phyloP scores from a whole-genome alignment of 306 rosid species.

The Prunus mira region DNA sequence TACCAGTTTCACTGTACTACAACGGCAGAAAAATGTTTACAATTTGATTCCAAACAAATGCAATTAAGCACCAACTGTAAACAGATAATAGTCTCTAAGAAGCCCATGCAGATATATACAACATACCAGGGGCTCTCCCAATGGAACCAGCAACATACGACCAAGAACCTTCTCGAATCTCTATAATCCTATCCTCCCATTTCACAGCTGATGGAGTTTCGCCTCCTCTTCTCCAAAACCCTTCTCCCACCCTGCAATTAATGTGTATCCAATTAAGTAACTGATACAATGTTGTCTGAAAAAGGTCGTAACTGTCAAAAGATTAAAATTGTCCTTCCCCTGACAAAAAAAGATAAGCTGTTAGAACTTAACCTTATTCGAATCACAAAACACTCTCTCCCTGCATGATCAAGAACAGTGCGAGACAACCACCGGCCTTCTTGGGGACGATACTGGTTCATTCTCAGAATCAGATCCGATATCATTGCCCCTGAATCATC shows the following conservation, averaged over 20 bases:
- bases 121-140: constrained; percentile 87
- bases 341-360: background rate
- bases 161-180: constrained; percentile 95
- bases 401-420: constrained; percentile 90
- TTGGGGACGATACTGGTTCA: constrained; percentile 87
- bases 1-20: constrained; percentile 87
- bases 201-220: constrained; percentile 76
- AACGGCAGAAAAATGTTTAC: constrained; percentile 36
- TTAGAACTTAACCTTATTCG: constrained; percentile 57
- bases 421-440: constrained; percentile 98
- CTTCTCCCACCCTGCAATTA: constrained; percentile 70
- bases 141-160: constrained; percentile 81
- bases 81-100: background rate
- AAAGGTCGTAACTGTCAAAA: background rate
- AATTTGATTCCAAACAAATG: constrained; percentile 14
- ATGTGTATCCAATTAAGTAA: constrained; percentile 10
- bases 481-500: constrained; percentile 92
- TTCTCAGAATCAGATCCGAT: constrained; percentile 72
- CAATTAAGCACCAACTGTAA: background rate
- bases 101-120: background rate
- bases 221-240: constrained; percentile 95
- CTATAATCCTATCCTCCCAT: constrained; percentile 85
- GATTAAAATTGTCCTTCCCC: background rate
- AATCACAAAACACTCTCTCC: constrained; percentile 89
- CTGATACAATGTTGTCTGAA: background rate